phyloP scores from a whole-genome alignment of 768 basidiomycete genomes.

The Pisolithus sp. region DNA sequence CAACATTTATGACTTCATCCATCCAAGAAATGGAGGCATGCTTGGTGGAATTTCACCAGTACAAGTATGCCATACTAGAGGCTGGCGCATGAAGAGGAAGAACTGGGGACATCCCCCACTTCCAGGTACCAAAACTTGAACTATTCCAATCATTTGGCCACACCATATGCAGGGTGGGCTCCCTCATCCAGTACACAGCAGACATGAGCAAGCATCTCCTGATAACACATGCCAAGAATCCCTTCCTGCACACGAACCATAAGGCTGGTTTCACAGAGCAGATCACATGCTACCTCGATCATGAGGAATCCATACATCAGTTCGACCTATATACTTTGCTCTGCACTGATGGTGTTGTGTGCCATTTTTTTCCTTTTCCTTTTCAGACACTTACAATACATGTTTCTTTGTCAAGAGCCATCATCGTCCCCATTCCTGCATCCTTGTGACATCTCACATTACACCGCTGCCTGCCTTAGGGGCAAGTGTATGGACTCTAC shows the following conservation, averaged over 20 bases:
- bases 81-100: neutral
- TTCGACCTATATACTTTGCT: conserved; percentile 3
- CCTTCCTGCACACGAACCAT: conserved; percentile 20
- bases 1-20: conserved; percentile 4
- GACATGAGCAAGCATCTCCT: conserved; percentile 22
- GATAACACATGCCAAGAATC: conserved; percentile 24
- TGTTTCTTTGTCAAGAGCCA: too few species aligned
- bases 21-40: conserved; percentile 5
- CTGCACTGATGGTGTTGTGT: too few species aligned
- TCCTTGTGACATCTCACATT: too few species aligned
- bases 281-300: conserved; percentile 11
- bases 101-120: conserved; percentile 6
- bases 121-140: conserved; percentile 19
- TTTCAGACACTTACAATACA: too few species aligned
- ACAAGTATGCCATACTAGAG: conserved; percentile 12
- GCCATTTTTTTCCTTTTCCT: too few species aligned
- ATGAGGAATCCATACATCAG: conserved; percentile 3
- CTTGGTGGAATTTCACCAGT: conserved; percentile 7
- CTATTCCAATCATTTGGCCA: conserved; percentile 7
- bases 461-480: too few species aligned
- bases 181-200: conserved; percentile 22
- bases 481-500: too few species aligned
- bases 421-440: too few species aligned
- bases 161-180: conserved; percentile 11
- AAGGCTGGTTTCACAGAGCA: conserved; percentile 17